Conservation (phyloP, 2,329 filamentous ascomycete genomes). For the Colletotrichum sp. region DNA sequence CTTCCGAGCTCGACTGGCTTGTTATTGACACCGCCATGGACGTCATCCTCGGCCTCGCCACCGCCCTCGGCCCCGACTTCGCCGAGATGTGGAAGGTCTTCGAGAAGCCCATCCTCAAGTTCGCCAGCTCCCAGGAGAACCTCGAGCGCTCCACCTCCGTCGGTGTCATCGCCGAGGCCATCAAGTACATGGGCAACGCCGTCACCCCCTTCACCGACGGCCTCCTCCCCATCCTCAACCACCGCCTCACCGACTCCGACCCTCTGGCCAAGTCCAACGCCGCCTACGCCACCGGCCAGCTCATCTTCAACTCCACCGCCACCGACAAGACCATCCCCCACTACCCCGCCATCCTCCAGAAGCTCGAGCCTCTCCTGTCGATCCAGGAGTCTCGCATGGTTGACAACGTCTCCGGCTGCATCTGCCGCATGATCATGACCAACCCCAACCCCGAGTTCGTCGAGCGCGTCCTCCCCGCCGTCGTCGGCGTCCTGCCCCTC, state of each 20-base stretch:
- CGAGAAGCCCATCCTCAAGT: conserved; percentile 89
- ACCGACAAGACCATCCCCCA: conserved; percentile 72
- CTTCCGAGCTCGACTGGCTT: conserved; percentile 97
- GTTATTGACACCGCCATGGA: conserved; percentile 94
- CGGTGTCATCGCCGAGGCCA: conserved; percentile 90
- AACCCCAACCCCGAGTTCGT: conserved; percentile 85
- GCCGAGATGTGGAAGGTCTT: conserved; percentile 94
- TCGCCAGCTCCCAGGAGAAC: conserved; percentile 82
- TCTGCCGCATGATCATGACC: conserved; percentile 90
- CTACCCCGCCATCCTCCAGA: conserved; percentile 79
- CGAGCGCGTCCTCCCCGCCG: conserved; percentile 78
- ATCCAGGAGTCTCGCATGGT: conserved; percentile 80
- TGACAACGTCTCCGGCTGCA: conserved; percentile 92
- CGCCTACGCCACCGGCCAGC: conserved; percentile 86
- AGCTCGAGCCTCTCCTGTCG: conserved; percentile 84
- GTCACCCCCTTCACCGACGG: conserved; percentile 81
- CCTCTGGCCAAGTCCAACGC: conserved; percentile 94
- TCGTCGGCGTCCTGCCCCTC: conserved; percentile 82
- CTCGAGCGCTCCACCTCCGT: conserved; percentile 90
- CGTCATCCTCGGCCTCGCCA: conserved; percentile 83
- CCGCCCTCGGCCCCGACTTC: conserved; percentile 82
- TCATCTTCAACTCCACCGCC: conserved; percentile 82
- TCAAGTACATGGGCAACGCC: conserved; percentile 81
- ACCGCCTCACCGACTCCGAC: conserved; percentile 89
- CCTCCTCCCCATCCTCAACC: conserved; percentile 81